phyloP scores from a whole-genome alignment of 1,284 basidiomycete species.

The Sanghuangporus baumii region DNA sequence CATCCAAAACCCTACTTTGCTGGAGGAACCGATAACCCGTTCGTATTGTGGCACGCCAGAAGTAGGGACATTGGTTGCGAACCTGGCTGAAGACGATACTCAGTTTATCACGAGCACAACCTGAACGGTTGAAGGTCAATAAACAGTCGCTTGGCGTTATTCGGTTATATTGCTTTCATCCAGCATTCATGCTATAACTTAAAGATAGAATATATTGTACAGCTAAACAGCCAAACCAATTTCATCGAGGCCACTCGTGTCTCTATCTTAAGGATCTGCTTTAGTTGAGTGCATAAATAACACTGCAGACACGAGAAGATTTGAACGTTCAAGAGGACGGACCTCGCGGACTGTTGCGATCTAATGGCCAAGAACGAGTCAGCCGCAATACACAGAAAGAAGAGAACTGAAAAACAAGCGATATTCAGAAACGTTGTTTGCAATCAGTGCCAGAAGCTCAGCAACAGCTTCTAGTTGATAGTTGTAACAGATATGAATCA shows the following conservation, averaged over 20 bases:
- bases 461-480: conserved; percentile 85
- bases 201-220: background rate
- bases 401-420: background rate
- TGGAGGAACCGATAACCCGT: background rate
- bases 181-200: background rate
- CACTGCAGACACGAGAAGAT: no score
- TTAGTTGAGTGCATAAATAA: no score
- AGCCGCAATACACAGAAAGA: background rate
- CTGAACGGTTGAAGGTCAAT: background rate
- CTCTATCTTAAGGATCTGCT: no score
- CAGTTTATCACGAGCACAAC: background rate
- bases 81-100: background rate
- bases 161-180: background rate
- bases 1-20: conserved; percentile 7
- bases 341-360: background rate
- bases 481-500: conserved; percentile 34
- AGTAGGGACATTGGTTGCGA: background rate
- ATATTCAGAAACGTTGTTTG: conserved; percentile 15
- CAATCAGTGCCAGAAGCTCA: conserved; percentile 64
- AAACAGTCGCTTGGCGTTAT: background rate
- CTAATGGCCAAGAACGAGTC: background rate
- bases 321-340: no score
- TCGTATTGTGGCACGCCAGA: background rate
- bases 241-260: no score
- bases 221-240: background rate